Evolutionary conservation across 2,329 filamentous ascomycete genomes (phyloP), one percentile per base, ranked within the genome.

Genomic region (Knufia petricola): DNA sequence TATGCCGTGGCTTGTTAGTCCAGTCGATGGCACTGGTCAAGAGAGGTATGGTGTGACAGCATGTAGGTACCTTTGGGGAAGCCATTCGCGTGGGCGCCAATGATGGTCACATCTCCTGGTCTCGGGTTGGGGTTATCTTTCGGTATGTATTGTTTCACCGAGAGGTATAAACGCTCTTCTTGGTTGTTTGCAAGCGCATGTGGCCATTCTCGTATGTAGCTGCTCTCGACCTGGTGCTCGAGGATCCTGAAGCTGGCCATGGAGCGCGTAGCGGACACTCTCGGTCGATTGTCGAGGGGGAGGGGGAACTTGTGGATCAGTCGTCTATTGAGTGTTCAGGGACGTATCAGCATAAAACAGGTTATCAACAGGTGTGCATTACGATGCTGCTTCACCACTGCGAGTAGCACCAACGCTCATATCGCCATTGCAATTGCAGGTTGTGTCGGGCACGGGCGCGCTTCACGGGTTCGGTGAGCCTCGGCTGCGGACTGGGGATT

Each of bases 61-160:
- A 36, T 36, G 9, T n/a, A 36, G 7, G 32, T 17, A 28, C 26
- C 87, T 61, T 76, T 77, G 2, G 73, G 72, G 50, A 78, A 76
- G 0, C 66, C 75, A 61, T 76, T 77, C 8, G 73, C 75, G 63
- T 77, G 75, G 1, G 69, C 71, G 6, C 65, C 74, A 43, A 79
- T 70, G 37, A 78, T 70, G 1, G 75, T 78, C 2, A 78, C 62
- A 59, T 74, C 70, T 10, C 70, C 69, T 13, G 67, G 64, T 34
- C 65, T 60, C 0, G 71, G 68, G 23, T 61, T 61, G 2, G 58
- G 60, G 45, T 74, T 74, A 51, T 69, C 61, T 17, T 67, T 58
- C 0, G 75, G 75, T n/a, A 68, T 73, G 52, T 79, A 78, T 57
- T 78, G 73, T 61, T 78, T 78, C 28, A 78, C 63, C 1, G 69